Evolutionary conservation across 2,329 filamentous ascomycete species (phyloP).

Genomic region (Fusarium nisikadoi): DNA sequence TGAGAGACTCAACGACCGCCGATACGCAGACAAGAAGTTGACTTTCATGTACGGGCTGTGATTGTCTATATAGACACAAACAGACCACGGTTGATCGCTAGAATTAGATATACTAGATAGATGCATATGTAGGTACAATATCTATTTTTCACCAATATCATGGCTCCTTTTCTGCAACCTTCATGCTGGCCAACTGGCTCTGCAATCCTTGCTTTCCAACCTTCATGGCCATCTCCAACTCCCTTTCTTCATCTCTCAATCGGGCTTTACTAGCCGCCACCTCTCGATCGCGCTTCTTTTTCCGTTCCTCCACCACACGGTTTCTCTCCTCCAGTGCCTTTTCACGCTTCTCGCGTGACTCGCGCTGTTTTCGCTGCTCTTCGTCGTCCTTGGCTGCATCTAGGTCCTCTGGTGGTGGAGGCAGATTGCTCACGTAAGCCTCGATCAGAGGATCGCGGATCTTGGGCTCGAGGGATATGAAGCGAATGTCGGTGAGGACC

Average conservation of each 20-base stretch:
- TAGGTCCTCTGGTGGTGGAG: slow-evolving; percentile 63
- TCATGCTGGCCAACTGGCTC: slow-evolving; percentile 62
- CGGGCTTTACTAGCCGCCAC: slow-evolving; percentile 69
- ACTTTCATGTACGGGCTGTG: slow-evolving; percentile 44
- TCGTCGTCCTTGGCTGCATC: slow-evolving; percentile 60
- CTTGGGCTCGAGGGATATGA: slow-evolving; percentile 71
- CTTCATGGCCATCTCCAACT: slow-evolving; percentile 75
- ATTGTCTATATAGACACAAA: background rate
- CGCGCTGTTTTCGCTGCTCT: slow-evolving; percentile 58
- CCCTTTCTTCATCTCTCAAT: slow-evolving; percentile 73
- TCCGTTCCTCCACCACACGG: slow-evolving; percentile 70
- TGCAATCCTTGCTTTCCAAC: slow-evolving; percentile 74
- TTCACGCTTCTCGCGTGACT: slow-evolving; percentile 69
- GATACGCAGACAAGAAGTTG: slow-evolving; percentile 45
- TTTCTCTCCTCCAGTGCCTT: slow-evolving; percentile 75
- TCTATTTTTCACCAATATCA: slow-evolving; percentile 14
- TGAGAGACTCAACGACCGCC: slow-evolving; percentile 39
- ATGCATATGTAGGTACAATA: slow-evolving; percentile 4
- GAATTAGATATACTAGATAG: slow-evolving; percentile 15
- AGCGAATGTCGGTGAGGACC: slow-evolving; percentile 74
- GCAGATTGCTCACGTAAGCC: slow-evolving; percentile 72
- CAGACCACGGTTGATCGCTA: background rate
- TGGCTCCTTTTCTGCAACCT: slow-evolving; percentile 35
- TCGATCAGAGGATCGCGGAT: slow-evolving; percentile 73
- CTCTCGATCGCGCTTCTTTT: slow-evolving; percentile 66